Evolutionary conservation across 1,139 yeast species (phyloP).

Genomic region (Geotrichum bryndzae): DNA sequence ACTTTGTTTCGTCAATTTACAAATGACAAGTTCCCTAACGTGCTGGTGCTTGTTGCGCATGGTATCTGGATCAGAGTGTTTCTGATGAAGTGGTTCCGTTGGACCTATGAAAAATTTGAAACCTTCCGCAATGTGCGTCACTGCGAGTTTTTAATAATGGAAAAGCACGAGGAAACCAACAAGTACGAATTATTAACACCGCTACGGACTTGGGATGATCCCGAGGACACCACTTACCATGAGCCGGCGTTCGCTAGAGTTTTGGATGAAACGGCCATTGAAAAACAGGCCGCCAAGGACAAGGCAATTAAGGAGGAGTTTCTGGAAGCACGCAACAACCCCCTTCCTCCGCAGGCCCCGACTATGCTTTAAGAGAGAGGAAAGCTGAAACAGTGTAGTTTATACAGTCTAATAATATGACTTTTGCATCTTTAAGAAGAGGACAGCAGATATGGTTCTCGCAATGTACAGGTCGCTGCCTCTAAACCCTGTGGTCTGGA

Average conservation of each 20-base stretch:
- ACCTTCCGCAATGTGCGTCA: constrained; percentile 74
- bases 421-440: background rate
- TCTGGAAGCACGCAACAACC: constrained; percentile 8
- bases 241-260: constrained; percentile 12
- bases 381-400: background rate
- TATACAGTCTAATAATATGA: background rate
- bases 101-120: constrained; percentile 89
- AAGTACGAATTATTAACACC: constrained; percentile 31
- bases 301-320: constrained; percentile 14
- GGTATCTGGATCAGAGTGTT: constrained; percentile 93
- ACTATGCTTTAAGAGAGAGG: background rate
- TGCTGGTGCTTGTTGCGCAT: constrained; percentile 79
- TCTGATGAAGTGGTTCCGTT: constrained; percentile 84
- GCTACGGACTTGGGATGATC: constrained; percentile 36
- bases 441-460: background rate
- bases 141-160: constrained; percentile 77
- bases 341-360: background rate
- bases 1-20: constrained; percentile 75
- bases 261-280: constrained; percentile 15
- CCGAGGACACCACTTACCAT: constrained; percentile 19
- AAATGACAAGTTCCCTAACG: constrained; percentile 58
- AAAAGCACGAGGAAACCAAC: constrained; percentile 37
- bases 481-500: too few species aligned
- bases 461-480: too few species aligned
- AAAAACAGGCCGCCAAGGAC: constrained; percentile 15